Evolutionary conservation across 768 basidiomycete species (phyloP).

Genomic region (Boletus insuetus): DNA sequence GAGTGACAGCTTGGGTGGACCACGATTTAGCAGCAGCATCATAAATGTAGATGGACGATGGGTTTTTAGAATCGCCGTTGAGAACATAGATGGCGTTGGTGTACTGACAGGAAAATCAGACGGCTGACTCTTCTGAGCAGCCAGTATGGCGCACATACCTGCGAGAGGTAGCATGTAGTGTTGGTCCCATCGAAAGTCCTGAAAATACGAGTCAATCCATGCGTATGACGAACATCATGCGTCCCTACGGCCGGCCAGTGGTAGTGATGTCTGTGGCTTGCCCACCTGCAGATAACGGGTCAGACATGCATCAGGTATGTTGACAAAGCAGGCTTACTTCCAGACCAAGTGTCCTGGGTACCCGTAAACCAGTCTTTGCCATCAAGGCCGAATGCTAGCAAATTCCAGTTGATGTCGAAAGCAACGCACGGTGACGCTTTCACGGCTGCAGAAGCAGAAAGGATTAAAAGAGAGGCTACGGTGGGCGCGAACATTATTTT

Average conservation of each 20-base stretch:
- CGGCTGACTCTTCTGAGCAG: background rate
- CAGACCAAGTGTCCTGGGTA: conserved; percentile 63
- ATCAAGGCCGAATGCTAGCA: conserved; percentile 81
- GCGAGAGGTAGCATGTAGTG: conserved; percentile 71
- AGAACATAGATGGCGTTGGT: conserved; percentile 84
- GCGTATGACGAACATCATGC: background rate
- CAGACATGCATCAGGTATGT: background rate
- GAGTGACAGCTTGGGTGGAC: conserved; percentile 65
- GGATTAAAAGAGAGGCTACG: conserved; percentile 53
- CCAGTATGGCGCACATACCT: conserved; percentile 38
- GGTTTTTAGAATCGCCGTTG: conserved; percentile 69
- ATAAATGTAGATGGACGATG: conserved; percentile 76
- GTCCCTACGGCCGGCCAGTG: conserved; percentile 71
- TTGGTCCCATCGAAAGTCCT: conserved; percentile 65
- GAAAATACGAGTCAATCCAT: background rate
- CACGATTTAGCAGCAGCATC: conserved; percentile 70
- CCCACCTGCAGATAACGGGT: conserved; percentile 18
- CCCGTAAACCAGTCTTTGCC: conserved; percentile 86
- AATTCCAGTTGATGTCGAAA: conserved; percentile 79
- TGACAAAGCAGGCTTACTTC: conserved; percentile 36
- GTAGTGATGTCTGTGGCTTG: conserved; percentile 67
- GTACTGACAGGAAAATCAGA: conserved; percentile 47
- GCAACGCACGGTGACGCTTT: conserved; percentile 60
- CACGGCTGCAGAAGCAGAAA: conserved; percentile 35
- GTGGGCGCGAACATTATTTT: conserved; percentile 39